Evolutionary conservation across 805 yeast genomes (phyloP).

Genomic region (Metschnikowia rubicola): DNA sequence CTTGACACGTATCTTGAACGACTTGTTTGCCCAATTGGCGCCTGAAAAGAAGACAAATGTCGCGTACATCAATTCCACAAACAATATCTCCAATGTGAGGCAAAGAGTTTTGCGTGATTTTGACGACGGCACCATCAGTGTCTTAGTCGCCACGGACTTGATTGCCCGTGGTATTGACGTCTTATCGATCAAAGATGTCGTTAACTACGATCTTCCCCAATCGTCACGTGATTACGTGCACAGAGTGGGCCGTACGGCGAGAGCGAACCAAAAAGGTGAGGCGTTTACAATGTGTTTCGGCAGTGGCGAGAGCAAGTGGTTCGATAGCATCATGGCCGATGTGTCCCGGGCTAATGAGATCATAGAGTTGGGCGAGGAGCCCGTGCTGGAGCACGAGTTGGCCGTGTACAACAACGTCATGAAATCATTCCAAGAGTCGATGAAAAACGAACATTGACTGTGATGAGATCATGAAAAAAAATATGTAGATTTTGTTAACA

Average conservation of each 20-base stretch:
- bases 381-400: slow-evolving; percentile 24
- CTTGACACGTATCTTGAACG: slow-evolving; percentile 55
- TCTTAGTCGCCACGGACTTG: slow-evolving; percentile 80
- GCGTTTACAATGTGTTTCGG: slow-evolving; percentile 77
- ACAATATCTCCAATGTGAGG: slow-evolving; percentile 48
- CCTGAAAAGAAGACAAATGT: slow-evolving; percentile 13
- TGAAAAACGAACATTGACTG: slow-evolving; percentile 1
- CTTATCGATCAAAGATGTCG: slow-evolving; percentile 61
- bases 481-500: too few species aligned
- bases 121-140: slow-evolving; percentile 45
- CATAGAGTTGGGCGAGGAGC: slow-evolving; percentile 17
- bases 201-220: slow-evolving; percentile 88
- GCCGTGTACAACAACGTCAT: slow-evolving; percentile 25
- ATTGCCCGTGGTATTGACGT: slow-evolving; percentile 96
- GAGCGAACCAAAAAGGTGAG: slow-evolving; percentile 78
- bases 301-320: slow-evolving; percentile 72
- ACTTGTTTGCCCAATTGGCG: slow-evolving; percentile 32
- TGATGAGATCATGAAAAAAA: not conserved
- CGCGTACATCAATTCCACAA: slow-evolving; percentile 56
- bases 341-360: slow-evolving; percentile 38
- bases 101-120: slow-evolving; percentile 59
- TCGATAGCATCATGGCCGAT: slow-evolving; percentile 44
- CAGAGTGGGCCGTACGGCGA: slow-evolving; percentile 94
- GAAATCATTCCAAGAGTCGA: slow-evolving; percentile 23
- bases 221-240: slow-evolving; percentile 92